A percentile compares a stretch with the other conserved stretches of the same genome.
phyloP scores from a whole-genome alignment of 192 early-diverging fungal genomes.

The Coemansia asiatica region DNA sequence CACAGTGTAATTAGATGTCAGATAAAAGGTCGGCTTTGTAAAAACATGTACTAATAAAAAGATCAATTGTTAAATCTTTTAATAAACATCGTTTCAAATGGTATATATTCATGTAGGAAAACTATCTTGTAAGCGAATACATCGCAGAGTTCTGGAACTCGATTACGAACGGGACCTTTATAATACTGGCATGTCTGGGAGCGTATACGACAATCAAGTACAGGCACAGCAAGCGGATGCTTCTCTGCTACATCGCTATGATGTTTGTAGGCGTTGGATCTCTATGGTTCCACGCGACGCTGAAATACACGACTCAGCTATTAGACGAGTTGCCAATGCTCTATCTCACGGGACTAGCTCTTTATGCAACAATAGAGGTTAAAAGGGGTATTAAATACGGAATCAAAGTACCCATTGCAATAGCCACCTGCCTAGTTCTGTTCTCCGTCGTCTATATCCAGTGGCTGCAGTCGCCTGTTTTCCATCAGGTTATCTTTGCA shows the following conservation, averaged over 20 bases:
- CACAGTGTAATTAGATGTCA: too few species aligned
- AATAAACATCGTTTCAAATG: neutral
- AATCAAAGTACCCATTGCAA: conserved; percentile 32
- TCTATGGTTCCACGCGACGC: conserved; percentile 67
- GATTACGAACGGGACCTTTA: conserved; percentile 62
- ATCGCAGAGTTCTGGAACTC: conserved; percentile 76
- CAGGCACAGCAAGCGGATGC: conserved; percentile 51
- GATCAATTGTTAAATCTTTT: neutral
- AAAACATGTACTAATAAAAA: neutral
- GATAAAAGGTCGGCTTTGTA: too few species aligned
- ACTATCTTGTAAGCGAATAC: conserved; percentile 64
- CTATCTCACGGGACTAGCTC: conserved; percentile 47
- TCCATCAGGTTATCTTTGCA: conserved; percentile 62
- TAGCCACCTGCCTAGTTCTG: conserved; percentile 39
- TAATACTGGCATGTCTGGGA: conserved; percentile 59
- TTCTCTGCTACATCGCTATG: conserved; percentile 53
- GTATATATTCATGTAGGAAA: conserved; percentile 55
- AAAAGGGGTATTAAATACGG: conserved; percentile 29
- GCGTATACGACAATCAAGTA: conserved; percentile 49
- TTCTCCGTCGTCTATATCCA: conserved; percentile 60
- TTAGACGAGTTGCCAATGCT: conserved; percentile 77
- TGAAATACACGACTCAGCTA: conserved; percentile 67
- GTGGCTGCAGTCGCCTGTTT: conserved; percentile 60
- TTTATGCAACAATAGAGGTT: conserved; percentile 49
- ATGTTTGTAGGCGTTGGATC: conserved; percentile 65